Conservation (phyloP, 345 rosid genomes). For the Salix suchowensis region DNA sequence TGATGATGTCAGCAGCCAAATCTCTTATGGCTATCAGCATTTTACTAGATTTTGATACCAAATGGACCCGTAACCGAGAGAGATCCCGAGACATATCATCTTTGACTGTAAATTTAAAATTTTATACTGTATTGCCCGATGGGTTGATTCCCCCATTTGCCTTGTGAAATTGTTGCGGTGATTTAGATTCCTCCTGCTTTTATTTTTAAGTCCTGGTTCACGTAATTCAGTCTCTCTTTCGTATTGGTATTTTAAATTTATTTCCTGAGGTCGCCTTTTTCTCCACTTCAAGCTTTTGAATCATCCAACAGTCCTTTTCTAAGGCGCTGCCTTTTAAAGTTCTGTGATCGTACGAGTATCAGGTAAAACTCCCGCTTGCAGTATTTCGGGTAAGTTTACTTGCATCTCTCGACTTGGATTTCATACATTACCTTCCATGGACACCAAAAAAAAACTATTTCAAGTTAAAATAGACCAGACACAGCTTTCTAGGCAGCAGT, state of each 20-base stretch:
- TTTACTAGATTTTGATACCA: no score
- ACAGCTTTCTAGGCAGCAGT: conserved; percentile 59
- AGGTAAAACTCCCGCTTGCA: neutral
- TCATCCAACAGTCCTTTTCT: neutral
- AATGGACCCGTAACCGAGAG: no score
- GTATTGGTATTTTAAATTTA: no score
- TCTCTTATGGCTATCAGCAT: no score
- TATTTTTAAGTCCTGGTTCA: neutral
- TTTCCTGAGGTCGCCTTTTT: no score
- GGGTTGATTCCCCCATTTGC: neutral
- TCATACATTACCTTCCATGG: neutral
- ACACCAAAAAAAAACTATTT: no score
- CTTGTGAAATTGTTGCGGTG: neutral
- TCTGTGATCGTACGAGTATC: neutral
- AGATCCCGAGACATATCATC: no score
- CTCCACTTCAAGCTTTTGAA: neutral
- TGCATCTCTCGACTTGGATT: neutral
- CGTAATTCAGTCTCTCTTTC: no score
- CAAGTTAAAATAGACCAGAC: conserved; percentile 23
- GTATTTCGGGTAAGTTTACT: neutral
- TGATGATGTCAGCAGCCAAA: no score
- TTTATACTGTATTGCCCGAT: no score
- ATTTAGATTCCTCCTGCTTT: neutral
- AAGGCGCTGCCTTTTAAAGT: neutral
- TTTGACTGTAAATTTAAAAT: no score